These are phyloP conservation scores for Arthrobotrys sphaeroides DNA, from an alignment of 2,329 filamentous ascomycete genomes.

Conservation along the genomic window DNA sequence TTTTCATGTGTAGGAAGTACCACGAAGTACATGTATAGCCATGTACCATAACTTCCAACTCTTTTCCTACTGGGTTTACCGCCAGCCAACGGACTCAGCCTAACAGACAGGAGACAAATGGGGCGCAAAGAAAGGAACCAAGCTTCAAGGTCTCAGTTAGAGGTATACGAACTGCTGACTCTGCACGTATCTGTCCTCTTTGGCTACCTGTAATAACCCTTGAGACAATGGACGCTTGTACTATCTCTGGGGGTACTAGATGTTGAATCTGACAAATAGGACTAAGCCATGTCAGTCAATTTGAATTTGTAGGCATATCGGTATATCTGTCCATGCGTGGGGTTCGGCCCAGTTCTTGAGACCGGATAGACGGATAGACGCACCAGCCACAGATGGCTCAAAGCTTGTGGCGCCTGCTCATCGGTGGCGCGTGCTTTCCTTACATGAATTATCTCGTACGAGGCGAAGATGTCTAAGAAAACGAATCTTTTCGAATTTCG, in stretches of 20 bases:
- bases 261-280: background rate
- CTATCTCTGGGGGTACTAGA: background rate
- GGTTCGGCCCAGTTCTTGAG: too few relatives aligned
- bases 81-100: background rate
- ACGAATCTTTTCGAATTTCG: too few relatives aligned
- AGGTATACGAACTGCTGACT: background rate
- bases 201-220: slow-evolving; percentile 3
- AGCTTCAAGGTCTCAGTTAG: background rate
- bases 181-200: background rate
- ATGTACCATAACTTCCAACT: background rate
- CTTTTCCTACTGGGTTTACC: background rate
- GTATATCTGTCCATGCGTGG: too few relatives aligned
- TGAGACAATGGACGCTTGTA: slow-evolving; percentile 1
- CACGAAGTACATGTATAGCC: background rate
- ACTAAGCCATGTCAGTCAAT: background rate
- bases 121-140: background rate
- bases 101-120: background rate
- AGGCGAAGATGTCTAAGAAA: too few relatives aligned
- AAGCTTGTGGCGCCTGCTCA: too few relatives aligned
- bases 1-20: background rate
- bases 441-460: too few relatives aligned
- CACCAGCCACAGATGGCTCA: too few relatives aligned
- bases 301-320: too few relatives aligned
- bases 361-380: too few relatives aligned
- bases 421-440: too few relatives aligned